Evolutionary conservation across 768 basidiomycete species (phyloP).

Genomic region (Xerocomus brunneocitrinus): DNA sequence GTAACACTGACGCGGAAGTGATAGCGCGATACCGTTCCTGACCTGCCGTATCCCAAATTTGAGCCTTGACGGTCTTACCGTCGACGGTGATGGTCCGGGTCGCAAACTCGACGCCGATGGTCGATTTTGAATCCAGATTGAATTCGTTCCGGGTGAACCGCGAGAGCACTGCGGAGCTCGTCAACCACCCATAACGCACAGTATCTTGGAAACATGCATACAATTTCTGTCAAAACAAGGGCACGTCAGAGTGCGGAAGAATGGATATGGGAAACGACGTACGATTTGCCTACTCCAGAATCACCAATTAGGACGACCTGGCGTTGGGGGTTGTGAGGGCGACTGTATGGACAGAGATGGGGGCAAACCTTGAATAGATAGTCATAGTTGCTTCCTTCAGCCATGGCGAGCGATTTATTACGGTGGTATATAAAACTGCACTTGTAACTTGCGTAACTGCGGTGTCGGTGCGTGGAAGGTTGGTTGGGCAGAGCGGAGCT

Average conservation of each 20-base stretch:
- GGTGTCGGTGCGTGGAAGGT: no score
- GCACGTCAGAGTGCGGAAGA: not conserved
- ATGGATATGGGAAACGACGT: conserved; percentile 38
- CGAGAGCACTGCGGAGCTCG: conserved; percentile 71
- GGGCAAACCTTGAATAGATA: conserved; percentile 90
- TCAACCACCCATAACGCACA: not conserved
- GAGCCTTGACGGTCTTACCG: conserved; percentile 94
- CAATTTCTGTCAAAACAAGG: conserved; percentile 29
- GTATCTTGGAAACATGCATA: conserved; percentile 14
- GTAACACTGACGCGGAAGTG: conserved; percentile 75
- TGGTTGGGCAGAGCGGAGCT: no score
- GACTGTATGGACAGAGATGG: not conserved
- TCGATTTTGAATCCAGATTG: conserved; percentile 98
- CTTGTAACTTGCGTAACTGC: no score
- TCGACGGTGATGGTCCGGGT: conserved; percentile 97
- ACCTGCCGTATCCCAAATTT: conserved; percentile 99
- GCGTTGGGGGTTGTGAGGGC: not conserved
- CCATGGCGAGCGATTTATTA: conserved; percentile 44
- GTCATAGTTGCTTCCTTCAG: conserved; percentile 95
- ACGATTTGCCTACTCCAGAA: conserved; percentile 99
- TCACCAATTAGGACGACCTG: conserved; percentile 99
- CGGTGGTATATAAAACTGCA: conserved; percentile 6
- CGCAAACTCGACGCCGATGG: conserved; percentile 98
- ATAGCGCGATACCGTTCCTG: conserved; percentile 98
- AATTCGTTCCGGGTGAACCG: conserved; percentile 99